Conservation (phyloP, 257 asterid species). For the Verbascum thapsus region DNA sequence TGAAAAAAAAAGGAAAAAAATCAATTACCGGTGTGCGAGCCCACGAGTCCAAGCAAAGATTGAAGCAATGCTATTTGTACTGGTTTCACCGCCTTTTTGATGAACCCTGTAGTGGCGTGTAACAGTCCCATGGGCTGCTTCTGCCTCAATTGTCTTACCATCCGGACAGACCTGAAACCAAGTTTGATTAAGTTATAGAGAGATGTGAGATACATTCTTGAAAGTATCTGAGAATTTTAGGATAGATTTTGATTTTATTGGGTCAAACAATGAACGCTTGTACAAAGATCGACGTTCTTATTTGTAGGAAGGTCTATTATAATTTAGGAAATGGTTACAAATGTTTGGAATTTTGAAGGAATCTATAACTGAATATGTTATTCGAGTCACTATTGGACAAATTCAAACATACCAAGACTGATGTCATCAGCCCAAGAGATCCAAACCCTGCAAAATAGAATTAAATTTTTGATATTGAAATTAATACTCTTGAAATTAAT, state of each 20-base stretch:
- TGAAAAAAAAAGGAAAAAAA: background rate
- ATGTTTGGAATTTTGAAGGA: too few species aligned
- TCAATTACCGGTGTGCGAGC: constrained; percentile 84
- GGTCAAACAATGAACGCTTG: too few species aligned
- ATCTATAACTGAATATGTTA: too few species aligned
- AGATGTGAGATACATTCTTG: too few species aligned
- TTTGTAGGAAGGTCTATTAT: too few species aligned
- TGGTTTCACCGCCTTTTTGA: constrained; percentile 98
- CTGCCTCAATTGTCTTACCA: constrained; percentile 99
- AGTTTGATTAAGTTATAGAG: background rate
- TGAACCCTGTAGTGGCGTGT: constrained; percentile 98
- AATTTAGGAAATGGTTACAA: too few species aligned
- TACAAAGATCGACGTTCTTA: too few species aligned
- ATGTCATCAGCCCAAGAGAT: constrained; percentile 99
- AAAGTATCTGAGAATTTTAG: too few species aligned
- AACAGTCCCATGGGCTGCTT: constrained; percentile 99
- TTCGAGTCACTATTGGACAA: too few species aligned
- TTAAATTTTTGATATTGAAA: constrained; percentile 5
- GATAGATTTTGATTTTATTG: too few species aligned
- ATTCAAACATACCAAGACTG: constrained; percentile 72
- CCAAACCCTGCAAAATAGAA: constrained; percentile 75
- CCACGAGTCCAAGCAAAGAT: constrained; percentile 99
- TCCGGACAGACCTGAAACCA: constrained; percentile 87
- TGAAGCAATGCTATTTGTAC: constrained; percentile 98
- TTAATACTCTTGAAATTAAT: too few species aligned